Evolutionary conservation across 495 filamentous ascomycete species (phyloP).

Genomic region (Tuber aestivum): DNA sequence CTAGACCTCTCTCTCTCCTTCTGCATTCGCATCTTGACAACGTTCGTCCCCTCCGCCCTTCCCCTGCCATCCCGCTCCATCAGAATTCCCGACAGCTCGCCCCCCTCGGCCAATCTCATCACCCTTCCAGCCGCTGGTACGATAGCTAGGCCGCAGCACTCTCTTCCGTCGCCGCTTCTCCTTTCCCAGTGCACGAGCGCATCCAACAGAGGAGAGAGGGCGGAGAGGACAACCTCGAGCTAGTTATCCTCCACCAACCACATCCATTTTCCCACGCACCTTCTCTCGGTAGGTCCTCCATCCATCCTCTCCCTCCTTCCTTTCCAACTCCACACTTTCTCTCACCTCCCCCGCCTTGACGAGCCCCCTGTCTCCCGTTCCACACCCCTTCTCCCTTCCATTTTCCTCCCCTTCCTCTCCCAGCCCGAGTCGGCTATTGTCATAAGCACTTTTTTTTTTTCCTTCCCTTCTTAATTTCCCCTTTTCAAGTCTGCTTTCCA

Average conservation of each 20-base stretch:
- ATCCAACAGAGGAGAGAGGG: neutral
- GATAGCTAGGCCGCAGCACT: neutral
- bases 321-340: constrained; percentile 30
- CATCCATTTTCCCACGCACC: neutral
- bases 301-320: constrained; percentile 37
- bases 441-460: constrained; percentile 35
- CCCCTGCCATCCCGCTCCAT: constrained; percentile 4
- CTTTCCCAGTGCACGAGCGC: neutral
- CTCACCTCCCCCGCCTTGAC: constrained; percentile 37
- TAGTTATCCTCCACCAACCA: constrained; percentile 1
- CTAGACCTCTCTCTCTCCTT: constrained; percentile 12
- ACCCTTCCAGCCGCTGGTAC: neutral
- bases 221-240: neutral
- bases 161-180: neutral
- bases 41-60: constrained; percentile 29
- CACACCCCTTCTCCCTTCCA: constrained; percentile 27
- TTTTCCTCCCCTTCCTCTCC: constrained; percentile 38
- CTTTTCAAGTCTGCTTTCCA: constrained; percentile 37
- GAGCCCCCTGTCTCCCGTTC: constrained; percentile 38
- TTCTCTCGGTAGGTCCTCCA: constrained; percentile 33
- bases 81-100: neutral
- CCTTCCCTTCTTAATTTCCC: constrained; percentile 40
- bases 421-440: constrained; percentile 17
- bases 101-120: neutral
- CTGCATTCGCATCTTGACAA: constrained; percentile 35